These are phyloP conservation scores for Sphaerosporella brunnea DNA, from an alignment of 495 filamentous ascomycete species.

Conservation along the genomic window DNA sequence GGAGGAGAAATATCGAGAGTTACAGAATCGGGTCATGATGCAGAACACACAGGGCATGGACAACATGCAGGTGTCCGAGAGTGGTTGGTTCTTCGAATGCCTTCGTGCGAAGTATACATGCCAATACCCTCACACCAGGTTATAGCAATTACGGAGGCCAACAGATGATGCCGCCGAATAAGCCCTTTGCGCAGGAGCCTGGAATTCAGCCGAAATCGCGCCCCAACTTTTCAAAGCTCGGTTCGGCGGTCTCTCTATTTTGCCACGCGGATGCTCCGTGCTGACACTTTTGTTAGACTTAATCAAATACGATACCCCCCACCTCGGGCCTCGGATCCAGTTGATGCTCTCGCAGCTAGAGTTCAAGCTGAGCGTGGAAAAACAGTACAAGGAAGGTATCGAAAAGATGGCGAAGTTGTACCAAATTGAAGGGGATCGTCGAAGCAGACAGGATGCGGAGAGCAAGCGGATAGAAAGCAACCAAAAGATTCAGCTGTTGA, in stretches of 20 bases:
- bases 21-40: constrained; percentile 61
- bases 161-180: constrained; percentile 64
- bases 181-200: constrained; percentile 57
- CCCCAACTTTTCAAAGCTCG: constrained; percentile 89
- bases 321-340: constrained; percentile 93
- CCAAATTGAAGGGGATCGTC: constrained; percentile 93
- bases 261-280: no score
- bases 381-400: constrained; percentile 96
- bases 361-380: constrained; percentile 97
- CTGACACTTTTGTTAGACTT: constrained; percentile 43
- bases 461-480: constrained; percentile 78
- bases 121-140: not conserved
- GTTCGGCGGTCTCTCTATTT: no score
- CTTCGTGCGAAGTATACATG: not conserved
- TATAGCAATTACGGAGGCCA: constrained; percentile 27
- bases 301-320: constrained; percentile 94
- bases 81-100: constrained; percentile 11
- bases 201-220: constrained; percentile 48
- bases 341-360: constrained; percentile 97
- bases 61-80: constrained; percentile 38
- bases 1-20: constrained; percentile 72
- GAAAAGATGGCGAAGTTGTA: constrained; percentile 99
- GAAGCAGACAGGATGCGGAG: constrained; percentile 83
- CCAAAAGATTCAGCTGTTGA: constrained; percentile 91
- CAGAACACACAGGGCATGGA: constrained; percentile 35